Evolutionary conservation across 441 rosid species (phyloP).

Genomic region (Eutrema salsugineum): DNA sequence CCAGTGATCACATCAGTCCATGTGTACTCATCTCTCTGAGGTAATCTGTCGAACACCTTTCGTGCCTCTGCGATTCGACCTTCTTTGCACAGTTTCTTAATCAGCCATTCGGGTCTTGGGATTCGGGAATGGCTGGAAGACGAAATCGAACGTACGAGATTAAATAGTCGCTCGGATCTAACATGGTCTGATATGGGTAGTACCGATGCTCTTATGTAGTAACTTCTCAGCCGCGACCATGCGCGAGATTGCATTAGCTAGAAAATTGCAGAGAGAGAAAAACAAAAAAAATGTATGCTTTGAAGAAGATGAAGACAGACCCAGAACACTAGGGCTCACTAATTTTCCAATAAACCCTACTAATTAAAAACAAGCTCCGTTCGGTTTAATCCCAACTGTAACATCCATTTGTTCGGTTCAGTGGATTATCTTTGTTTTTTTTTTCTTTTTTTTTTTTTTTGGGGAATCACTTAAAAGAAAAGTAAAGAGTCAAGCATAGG

Average conservation of each 20-base stretch:
- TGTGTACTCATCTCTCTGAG: constrained; percentile 48
- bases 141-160: background rate
- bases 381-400: no score
- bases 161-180: background rate
- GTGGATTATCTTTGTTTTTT: no score
- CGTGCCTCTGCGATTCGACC: constrained; percentile 52
- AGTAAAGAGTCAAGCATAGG: constrained; percentile 38
- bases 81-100: constrained; percentile 40
- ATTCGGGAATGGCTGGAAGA: constrained; percentile 6
- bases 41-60: constrained; percentile 51
- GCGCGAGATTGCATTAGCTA: constrained; percentile 29
- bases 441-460: no score
- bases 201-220: constrained; percentile 2
- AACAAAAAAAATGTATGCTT: no score
- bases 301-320: no score
- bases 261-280: no score
- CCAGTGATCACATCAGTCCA: constrained; percentile 67
- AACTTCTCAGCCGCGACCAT: constrained; percentile 6
- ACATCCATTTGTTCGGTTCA: no score
- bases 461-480: no score
- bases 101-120: constrained; percentile 40
- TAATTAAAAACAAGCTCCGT: background rate
- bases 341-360: background rate
- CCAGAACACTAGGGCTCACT: no score
- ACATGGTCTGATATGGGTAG: constrained; percentile 10